Evolutionary conservation across 1,139 yeast genomes (phyloP), one percentile per base, ranked within the genome.

Genomic region (Suhomyces choctaworum): DNA sequence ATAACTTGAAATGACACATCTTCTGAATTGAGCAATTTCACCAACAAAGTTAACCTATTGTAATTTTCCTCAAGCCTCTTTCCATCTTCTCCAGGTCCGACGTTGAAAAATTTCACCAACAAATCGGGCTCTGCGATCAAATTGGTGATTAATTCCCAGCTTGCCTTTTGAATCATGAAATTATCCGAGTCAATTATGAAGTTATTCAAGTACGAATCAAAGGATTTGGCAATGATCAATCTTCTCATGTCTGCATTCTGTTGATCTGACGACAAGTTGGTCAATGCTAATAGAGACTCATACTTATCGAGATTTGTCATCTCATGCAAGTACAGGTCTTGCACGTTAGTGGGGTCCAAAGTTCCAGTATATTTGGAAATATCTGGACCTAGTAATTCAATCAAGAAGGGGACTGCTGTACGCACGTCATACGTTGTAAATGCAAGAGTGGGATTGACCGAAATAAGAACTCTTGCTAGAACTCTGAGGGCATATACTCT

Each of bases 61-160:
- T 41, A 29, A 21, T 64, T 52, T 11, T 50, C 61, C 9, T 42
- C 31, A 12, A 54, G 48, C 3, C 30, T 22, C 12, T 30, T 37
- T 2, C 36, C 36, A 4, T 14, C 16, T 5, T 29, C 23, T 22
- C 30, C 32, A 6, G 52, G 49, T 2, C 60, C 69, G 37, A 69
- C 47, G 42, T 77, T 73, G 56, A 77, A 78, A 42, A 77, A 73
- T 46, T 73, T 72, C 3, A 68, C 75, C 25, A 73, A 52, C 50
- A 78, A 56, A 2, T 53, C 32, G 0, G 82, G 81, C 27, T 65
- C 65, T 16, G 52, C 44, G 4, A 73, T 64, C 27, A 78, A 49
- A 47, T 76, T 77, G 12, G 73, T 61, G 4, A 77, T 47, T 25
- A 76, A 55, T 44, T 77, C 80, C 65, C 80, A 65, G 0, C 71